phyloP scores from a whole-genome alignment of 257 asterid species.

The Cinchona pubescens region DNA sequence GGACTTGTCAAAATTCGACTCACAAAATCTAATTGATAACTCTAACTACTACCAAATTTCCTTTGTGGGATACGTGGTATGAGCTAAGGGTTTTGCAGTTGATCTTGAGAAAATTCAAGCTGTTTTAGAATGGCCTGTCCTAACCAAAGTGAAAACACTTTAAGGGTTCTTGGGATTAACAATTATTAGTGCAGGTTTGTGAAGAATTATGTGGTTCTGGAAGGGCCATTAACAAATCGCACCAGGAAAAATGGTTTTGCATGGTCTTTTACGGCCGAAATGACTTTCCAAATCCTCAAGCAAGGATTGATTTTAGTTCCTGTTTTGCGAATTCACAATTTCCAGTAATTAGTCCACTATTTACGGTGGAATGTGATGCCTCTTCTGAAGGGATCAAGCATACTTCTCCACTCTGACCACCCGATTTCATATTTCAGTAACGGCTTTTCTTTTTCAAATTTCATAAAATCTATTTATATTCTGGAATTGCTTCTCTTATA shows the following conservation, averaged over 20 bases:
- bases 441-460: neutral
- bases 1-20: too few species aligned
- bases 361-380: slow-evolving; percentile 16
- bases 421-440: slow-evolving; percentile 15
- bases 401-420: neutral
- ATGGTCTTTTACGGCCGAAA: neutral
- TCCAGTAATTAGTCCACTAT: neutral
- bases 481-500: neutral
- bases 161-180: slow-evolving; percentile 24
- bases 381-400: neutral
- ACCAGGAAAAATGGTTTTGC: neutral
- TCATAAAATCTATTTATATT: slow-evolving; percentile 3
- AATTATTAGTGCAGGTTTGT: slow-evolving; percentile 8
- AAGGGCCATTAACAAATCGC: neutral
- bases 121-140: too few species aligned
- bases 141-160: too few species aligned
- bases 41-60: too few species aligned
- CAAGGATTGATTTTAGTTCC: neutral
- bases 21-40: too few species aligned
- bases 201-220: neutral
- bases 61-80: too few species aligned
- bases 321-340: slow-evolving; percentile 2
- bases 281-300: neutral
- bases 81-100: too few species aligned
- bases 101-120: too few species aligned